Evolutionary conservation across 2,329 filamentous ascomycete species (phyloP), one percentile per base, ranked within the genome.

Genomic region (Daldinia eschscholtzii): DNA sequence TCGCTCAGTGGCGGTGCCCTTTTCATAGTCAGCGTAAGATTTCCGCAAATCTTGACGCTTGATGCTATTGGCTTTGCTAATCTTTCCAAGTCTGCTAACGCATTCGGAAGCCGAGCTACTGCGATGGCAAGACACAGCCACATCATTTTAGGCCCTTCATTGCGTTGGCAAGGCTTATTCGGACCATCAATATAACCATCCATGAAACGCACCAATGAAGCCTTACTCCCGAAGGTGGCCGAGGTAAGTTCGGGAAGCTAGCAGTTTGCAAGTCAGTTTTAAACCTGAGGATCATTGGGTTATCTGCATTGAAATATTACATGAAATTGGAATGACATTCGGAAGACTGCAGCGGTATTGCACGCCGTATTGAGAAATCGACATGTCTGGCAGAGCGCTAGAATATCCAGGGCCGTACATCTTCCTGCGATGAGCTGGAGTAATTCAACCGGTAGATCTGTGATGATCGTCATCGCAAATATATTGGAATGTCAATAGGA

Each of bases 171-270:
- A 7, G 65, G 65, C 64, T 58, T 67, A 15, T 60, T 57, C 9
- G 63, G 52, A 7, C 72, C 66, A 7, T 72, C 66, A 20, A 71
- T 23, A 52, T 71, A 72, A 3, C 26, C 44, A 15, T 56, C 41
- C 61, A 73, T 64, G 33, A 72, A 70, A 35, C 39, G 61, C 18
- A 70, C 62, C 28, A 72, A 50, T 6, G 64, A 85, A 48, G 88
- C 84, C 48, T 90, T 87, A 5, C 86, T 85, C 75, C 92, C 89
- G 71, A 92, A 92, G 0, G 90, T 89, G 0, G 90, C 91, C 0
- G 90, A 92, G 75, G 92, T 92, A 72, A 91, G 81, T 10, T 87
- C 84, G 87, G 83, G 65, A 92, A 75, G 41, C 71, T 73, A 53
- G 20, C 41, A 13, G 4, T 15, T 15, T 30, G 13, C 20, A 13